Evolutionary conservation across 345 rosid species (phyloP).

Genomic region (Lepidium sativum): DNA sequence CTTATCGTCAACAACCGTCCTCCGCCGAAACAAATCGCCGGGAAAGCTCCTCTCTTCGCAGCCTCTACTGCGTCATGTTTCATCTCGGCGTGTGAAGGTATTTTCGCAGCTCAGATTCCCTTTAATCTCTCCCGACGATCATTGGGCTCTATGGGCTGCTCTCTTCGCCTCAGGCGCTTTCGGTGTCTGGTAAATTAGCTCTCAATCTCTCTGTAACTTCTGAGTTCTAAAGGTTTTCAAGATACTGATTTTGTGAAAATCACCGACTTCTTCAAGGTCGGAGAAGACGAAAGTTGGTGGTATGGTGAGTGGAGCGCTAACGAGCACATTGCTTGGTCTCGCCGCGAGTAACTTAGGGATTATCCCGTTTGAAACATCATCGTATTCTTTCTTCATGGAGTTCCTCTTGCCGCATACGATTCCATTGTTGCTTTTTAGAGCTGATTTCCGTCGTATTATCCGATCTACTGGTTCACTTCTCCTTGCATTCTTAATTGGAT

Average conservation of each 20-base stretch:
- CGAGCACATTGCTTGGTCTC: slow-evolving; percentile 71
- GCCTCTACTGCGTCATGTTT: background rate
- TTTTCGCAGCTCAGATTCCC: slow-evolving; percentile 40
- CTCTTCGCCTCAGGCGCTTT: slow-evolving; percentile 81
- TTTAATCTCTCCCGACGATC: slow-evolving; percentile 59
- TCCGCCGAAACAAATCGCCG: slow-evolving; percentile 14
- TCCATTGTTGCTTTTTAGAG: slow-evolving; percentile 69
- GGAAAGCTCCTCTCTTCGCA: background rate
- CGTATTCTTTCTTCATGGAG: slow-evolving; percentile 51
- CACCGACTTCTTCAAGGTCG: slow-evolving; percentile 35
- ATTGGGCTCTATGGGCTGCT: slow-evolving; percentile 73
- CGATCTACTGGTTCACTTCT: slow-evolving; percentile 60
- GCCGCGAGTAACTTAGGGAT: slow-evolving; percentile 73
- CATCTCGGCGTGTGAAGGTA: slow-evolving; percentile 23
- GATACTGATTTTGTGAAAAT: background rate
- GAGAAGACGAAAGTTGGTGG: slow-evolving; percentile 75
- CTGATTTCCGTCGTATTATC: slow-evolving; percentile 58
- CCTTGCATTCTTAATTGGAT: slow-evolving; percentile 69
- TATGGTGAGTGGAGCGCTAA: slow-evolving; percentile 64
- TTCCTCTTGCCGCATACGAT: slow-evolving; percentile 65
- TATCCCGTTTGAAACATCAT: slow-evolving; percentile 51
- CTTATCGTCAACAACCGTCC: background rate
- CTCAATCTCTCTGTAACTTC: background rate
- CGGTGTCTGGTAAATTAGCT: slow-evolving; percentile 57
- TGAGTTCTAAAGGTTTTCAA: background rate